Percentiles rank a stretch among this genome's conserved stretches.
Evolutionary conservation across 2,329 filamentous ascomycete species (phyloP).

Genomic region (Colletotrichum caudatum): DNA sequence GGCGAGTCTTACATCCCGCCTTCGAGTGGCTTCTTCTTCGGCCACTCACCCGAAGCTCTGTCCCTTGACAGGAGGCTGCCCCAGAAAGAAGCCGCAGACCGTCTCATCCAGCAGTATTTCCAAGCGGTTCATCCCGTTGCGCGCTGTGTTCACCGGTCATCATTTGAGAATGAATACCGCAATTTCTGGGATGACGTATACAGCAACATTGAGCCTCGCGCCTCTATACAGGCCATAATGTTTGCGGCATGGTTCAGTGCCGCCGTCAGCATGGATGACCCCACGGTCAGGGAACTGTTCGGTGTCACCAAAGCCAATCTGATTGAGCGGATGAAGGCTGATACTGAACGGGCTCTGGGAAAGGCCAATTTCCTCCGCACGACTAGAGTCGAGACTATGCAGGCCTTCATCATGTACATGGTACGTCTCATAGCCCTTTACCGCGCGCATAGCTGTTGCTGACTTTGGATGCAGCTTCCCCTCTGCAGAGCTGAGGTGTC

Average conservation of each 20-base stretch:
- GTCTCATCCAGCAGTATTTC: constrained; percentile 76
- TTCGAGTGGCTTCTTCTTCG: constrained; percentile 75
- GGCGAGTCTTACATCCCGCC: constrained; percentile 76
- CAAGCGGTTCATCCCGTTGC: constrained; percentile 75
- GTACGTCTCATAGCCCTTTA: constrained; percentile 56
- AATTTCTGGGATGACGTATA: constrained; percentile 74
- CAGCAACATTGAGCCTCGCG: constrained; percentile 70
- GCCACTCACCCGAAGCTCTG: constrained; percentile 60
- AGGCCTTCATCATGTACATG: constrained; percentile 82
- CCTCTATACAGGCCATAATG: constrained; percentile 75
- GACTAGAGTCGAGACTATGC: constrained; percentile 77
- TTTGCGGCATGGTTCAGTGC: constrained; percentile 78
- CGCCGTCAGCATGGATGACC: constrained; percentile 73
- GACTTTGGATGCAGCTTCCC: constrained; percentile 65
- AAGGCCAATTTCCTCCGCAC: constrained; percentile 79
- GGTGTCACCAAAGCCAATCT: constrained; percentile 66
- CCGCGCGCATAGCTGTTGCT: neutral
- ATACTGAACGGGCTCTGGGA: constrained; percentile 74
- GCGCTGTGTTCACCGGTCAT: constrained; percentile 74
- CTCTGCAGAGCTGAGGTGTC: constrained; percentile 80
- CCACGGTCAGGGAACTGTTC: constrained; percentile 63
- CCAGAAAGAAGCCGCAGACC: constrained; percentile 66
- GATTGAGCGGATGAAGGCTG: constrained; percentile 72
- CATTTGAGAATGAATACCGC: constrained; percentile 73
- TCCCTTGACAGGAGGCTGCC: constrained; percentile 73